Evolutionary conservation across 2,329 filamentous ascomycete species (phyloP).

Genomic region (Leptodontidium sp.): DNA sequence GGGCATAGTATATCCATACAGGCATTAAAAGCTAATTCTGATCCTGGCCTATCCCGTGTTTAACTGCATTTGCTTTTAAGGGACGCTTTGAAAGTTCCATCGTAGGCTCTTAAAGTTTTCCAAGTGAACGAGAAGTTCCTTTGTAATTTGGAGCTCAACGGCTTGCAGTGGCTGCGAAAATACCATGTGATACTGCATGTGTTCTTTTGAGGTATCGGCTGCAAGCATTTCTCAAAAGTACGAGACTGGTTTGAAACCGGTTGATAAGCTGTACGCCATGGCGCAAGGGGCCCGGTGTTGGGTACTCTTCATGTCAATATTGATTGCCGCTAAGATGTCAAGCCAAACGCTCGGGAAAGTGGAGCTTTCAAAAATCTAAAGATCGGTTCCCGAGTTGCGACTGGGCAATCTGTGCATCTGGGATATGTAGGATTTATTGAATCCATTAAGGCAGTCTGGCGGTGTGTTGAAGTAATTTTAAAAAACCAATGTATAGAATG

Average conservation of each 20-base stretch:
- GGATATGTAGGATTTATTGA: not conserved
- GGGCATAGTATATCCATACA: too few species aligned
- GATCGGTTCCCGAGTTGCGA: not conserved
- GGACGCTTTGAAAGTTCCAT: too few species aligned
- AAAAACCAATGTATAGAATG: not conserved
- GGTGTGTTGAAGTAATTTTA: not conserved
- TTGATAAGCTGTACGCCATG: not conserved
- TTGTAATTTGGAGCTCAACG: too few species aligned
- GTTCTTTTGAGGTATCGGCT: not conserved
- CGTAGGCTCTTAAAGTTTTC: too few species aligned
- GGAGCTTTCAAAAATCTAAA: not conserved
- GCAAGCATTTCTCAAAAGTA: not conserved
- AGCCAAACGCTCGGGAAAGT: not conserved
- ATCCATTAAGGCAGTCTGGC: not conserved
- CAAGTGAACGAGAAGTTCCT: too few species aligned
- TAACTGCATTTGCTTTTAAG: too few species aligned
- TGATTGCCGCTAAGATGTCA: not conserved
- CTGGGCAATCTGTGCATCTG: conserved; percentile 5
- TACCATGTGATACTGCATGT: not conserved
- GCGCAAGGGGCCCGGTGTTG: not conserved
- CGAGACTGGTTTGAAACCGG: not conserved
- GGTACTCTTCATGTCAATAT: not conserved
- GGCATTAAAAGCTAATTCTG: too few species aligned
- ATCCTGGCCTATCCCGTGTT: too few species aligned
- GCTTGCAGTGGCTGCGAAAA: too few species aligned